phyloP scores from a whole-genome alignment of 2,329 filamentous ascomycete species.

The Aureobasidium sp. region DNA sequence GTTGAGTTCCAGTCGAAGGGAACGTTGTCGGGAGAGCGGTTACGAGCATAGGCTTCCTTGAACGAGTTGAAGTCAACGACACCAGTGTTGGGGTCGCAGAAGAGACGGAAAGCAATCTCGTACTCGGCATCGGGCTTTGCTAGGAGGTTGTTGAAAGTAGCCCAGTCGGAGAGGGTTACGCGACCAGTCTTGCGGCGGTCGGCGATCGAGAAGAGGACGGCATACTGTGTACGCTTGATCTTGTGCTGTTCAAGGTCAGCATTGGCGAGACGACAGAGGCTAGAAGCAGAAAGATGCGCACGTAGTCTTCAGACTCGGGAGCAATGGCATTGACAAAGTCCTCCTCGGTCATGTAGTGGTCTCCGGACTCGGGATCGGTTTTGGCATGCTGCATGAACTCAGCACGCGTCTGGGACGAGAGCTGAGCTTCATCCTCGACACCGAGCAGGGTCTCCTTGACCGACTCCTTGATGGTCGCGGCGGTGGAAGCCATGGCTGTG shows the following conservation, averaged over 20 bases:
- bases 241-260: constrained; percentile 61
- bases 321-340: constrained; percentile 88
- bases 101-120: constrained; percentile 95
- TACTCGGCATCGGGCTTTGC: constrained; percentile 95
- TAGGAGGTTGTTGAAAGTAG: constrained; percentile 86
- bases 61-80: constrained; percentile 86
- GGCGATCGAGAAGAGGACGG: constrained; percentile 84
- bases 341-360: constrained; percentile 72
- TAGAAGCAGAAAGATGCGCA: constrained; percentile 29
- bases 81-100: constrained; percentile 78
- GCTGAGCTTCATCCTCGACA: constrained; percentile 42
- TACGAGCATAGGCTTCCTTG: constrained; percentile 72
- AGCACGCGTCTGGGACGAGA: constrained; percentile 66
- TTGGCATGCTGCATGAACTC: constrained; percentile 69
- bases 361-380: constrained; percentile 66
- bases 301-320: constrained; percentile 80
- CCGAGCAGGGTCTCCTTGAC: constrained; percentile 57
- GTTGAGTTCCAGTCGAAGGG: constrained; percentile 97
- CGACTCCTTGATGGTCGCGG: constrained; percentile 60
- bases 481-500: constrained; percentile 17
- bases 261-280: not conserved
- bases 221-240: constrained; percentile 92
- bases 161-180: constrained; percentile 79
- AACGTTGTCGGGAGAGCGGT: constrained; percentile 76
- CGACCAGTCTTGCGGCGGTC: constrained; percentile 68